Conservation (phyloP, 129 eudicot genomes). For the Calendula officinalis region DNA sequence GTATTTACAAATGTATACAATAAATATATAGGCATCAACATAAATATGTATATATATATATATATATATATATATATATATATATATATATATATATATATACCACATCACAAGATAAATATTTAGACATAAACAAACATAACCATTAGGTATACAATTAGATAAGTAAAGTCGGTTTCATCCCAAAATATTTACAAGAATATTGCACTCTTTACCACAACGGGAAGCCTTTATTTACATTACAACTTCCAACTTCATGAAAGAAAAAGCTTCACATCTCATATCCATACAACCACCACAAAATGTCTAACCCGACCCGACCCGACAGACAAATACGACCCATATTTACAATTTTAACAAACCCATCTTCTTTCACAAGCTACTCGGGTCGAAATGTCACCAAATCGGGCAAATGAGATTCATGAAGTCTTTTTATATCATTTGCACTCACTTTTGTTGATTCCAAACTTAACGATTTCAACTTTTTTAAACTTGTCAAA, state of each 20-base stretch:
- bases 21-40: no score
- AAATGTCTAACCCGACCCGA: no score
- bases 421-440: slow-evolving; percentile 81
- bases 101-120: no score
- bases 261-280: not conserved
- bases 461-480: slow-evolving; percentile 75
- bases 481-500: slow-evolving; percentile 57
- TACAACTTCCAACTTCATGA: not conserved
- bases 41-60: no score
- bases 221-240: slow-evolving; percentile 14
- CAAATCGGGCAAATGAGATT: slow-evolving; percentile 60
- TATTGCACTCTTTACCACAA: not conserved
- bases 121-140: no score
- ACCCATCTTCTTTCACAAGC: slow-evolving; percentile 6
- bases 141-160: no score
- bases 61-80: no score
- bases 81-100: no score
- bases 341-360: no score
- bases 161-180: not conserved
- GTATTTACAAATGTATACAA: no score
- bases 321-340: no score
- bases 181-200: not conserved
- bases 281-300: no score
- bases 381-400: slow-evolving; percentile 73
- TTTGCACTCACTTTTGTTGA: slow-evolving; percentile 84